These are phyloP conservation scores for Acer yangbiense DNA, from an alignment of 345 rosid genomes.

Conservation along the genomic window DNA sequence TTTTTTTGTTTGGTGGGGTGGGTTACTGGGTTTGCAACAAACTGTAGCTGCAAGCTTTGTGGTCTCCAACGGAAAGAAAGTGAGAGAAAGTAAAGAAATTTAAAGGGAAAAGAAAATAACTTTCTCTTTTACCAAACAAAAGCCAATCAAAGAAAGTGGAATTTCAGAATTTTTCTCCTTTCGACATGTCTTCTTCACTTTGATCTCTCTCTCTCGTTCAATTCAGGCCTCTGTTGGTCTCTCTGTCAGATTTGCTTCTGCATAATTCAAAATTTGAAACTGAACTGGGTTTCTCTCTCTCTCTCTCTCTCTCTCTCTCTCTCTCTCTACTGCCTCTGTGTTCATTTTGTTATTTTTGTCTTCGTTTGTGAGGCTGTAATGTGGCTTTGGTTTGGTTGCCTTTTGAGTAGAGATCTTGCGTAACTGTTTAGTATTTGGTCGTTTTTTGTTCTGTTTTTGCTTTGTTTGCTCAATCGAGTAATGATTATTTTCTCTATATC, in stretches of 20 bases:
- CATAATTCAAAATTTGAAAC: slow-evolving; percentile 27
- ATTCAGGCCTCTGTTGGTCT: slow-evolving; percentile 3
- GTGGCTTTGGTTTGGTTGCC: slow-evolving; percentile 41
- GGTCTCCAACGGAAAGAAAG: slow-evolving; percentile 31
- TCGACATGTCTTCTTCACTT: slow-evolving; percentile 40
- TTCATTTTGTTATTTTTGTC: slow-evolving; percentile 16
- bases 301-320: neutral
- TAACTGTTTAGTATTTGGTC: slow-evolving; percentile 29
- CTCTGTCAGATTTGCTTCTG: slow-evolving; percentile 32
- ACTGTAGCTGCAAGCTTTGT: slow-evolving; percentile 27
- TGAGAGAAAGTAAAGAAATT: neutral
- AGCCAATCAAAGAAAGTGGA: slow-evolving; percentile 41
- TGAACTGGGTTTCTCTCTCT: slow-evolving; percentile 21
- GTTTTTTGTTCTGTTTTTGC: slow-evolving; percentile 14
- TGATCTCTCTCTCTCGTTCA: slow-evolving; percentile 5
- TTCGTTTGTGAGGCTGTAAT: slow-evolving; percentile 19
- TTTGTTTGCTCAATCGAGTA: slow-evolving; percentile 12
- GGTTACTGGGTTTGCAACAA: slow-evolving; percentile 9
- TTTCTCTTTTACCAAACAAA: slow-evolving; percentile 69
- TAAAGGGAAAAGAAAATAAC: slow-evolving; percentile 23
- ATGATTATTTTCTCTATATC: slow-evolving; percentile 3
- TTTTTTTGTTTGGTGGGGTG: neutral
- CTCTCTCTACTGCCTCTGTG: neutral
- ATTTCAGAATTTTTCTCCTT: slow-evolving; percentile 37
- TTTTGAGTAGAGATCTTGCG: slow-evolving; percentile 40